Evolutionary conservation across 2,329 filamentous ascomycete species (phyloP), one percentile per base, ranked within the genome.

Genomic region (Fusarium domesticum): DNA sequence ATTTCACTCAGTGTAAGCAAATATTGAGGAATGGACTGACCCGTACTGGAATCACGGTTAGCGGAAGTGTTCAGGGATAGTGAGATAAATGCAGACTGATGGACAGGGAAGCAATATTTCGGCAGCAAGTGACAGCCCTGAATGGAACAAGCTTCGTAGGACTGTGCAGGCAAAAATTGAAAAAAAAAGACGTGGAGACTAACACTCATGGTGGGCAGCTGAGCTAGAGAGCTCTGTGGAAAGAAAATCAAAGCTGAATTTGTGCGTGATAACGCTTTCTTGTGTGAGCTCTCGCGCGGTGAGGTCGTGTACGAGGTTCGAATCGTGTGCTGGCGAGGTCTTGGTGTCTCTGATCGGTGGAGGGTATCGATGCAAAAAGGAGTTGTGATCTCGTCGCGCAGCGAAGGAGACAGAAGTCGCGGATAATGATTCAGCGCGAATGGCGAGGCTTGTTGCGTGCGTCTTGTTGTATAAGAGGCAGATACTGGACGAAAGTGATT

Each of bases 1-100:
- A 33, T 14, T 33, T 42, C 39, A 31, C 41, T 39, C n/a, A n/a
- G n/a, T 31, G 35, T 35, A 35, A 35, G 18, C 33, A 18, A 17
- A 45, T 55, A 37, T 32, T 38, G 19, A 47, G 49, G n/a, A n/a
- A n/a, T 51, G 37, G 53, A 75, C 74, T 68, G 66, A 80, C 76
- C 76, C 74, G 75, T 79, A 79, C 76, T 79, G 68, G 55, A 54
- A 51, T 42, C 51, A 56, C 58, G 42, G 57, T 66, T 54, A 66
- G 62, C 53, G 53, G 49, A 35, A 43, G n/a, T 38, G 15, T 37
- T n/a, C n/a, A 45, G n/a, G 25, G 43, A 14, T 35, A 35, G 25
- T 8, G 30, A 36, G n/a, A 30, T 15, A 8, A 41, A 11, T n/a
- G 20, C 6, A 37, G 17, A n/a, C n/a, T n/a, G n/a, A n/a, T n/a